Evolutionary conservation across 352 stramenopile genomes (phyloP).

Genomic region (Globisporangium paddicum): DNA sequence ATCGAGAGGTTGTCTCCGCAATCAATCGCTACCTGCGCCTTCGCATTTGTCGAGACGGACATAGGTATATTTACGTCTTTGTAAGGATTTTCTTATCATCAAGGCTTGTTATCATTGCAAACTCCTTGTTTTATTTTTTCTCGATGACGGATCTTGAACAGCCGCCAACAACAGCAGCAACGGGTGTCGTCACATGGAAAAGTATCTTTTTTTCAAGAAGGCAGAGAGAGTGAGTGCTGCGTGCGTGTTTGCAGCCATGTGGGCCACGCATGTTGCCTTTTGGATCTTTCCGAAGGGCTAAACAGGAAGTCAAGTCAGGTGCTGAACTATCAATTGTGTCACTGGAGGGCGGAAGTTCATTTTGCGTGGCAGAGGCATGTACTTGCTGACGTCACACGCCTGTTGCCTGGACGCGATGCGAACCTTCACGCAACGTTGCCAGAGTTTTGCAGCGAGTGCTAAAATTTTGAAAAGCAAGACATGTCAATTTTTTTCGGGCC

Average conservation of each 20-base stretch:
- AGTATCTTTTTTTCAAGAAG: background rate
- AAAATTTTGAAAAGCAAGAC: background rate
- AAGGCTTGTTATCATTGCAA: background rate
- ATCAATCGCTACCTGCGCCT: too few species aligned
- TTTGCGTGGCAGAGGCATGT: background rate
- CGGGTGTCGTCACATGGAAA: background rate
- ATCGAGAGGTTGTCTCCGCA: too few species aligned
- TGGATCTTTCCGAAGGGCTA: background rate
- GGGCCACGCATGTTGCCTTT: background rate
- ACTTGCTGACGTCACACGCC: background rate
- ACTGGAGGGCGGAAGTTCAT: background rate
- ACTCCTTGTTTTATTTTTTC: background rate
- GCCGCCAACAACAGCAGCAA: background rate
- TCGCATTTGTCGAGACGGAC: too few species aligned
- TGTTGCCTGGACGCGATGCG: background rate
- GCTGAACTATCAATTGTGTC: background rate
- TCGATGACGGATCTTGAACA: background rate
- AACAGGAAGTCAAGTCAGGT: background rate
- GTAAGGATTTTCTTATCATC: background rate
- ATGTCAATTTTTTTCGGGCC: too few species aligned
- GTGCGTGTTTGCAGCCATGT: background rate
- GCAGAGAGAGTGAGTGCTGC: background rate
- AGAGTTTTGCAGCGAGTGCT: background rate
- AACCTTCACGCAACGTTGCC: background rate
- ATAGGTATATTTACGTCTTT: background rate